Percentiles rank a stretch among this genome's conserved stretches.
phyloP scores from a whole-genome alignment of 2,329 filamentous ascomycete genomes.

The Aspergillus awamori region DNA sequence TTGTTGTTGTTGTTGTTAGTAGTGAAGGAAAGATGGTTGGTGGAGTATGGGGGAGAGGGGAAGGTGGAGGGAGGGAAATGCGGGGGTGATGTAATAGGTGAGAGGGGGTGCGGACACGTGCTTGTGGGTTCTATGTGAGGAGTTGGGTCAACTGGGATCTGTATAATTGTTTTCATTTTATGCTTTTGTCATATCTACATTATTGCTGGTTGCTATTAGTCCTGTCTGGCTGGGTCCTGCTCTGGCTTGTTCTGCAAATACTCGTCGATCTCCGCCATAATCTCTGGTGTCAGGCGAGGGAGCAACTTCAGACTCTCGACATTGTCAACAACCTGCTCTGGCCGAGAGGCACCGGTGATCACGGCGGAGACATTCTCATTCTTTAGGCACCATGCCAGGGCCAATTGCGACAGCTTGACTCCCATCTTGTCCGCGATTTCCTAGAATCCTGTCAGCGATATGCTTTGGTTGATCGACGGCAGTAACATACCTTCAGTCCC shows the following conservation, averaged over 20 bases:
- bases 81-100: not conserved
- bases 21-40: not conserved
- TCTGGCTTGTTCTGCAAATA: constrained; percentile 36
- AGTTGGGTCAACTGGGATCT: too few species aligned
- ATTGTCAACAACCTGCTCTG: constrained; percentile 50
- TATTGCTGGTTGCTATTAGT: not conserved
- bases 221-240: constrained; percentile 25
- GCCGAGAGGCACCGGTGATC: constrained; percentile 48
- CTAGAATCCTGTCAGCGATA: constrained; percentile 10
- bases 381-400: constrained; percentile 63
- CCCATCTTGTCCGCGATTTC: constrained; percentile 46
- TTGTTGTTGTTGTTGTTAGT: not conserved
- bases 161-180: too few species aligned
- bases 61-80: not conserved
- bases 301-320: constrained; percentile 50
- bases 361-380: constrained; percentile 58
- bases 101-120: not conserved
- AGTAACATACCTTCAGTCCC: constrained; percentile 38
- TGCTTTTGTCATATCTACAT: too few species aligned
- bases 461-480: too few species aligned
- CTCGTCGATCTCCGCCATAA: constrained; percentile 52
- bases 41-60: not conserved
- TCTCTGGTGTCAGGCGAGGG: constrained; percentile 46
- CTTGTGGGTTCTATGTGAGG: not conserved
- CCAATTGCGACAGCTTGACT: constrained; percentile 57